Base-by-base conservation (phyloP, 495 filamentous ascomycete genomes). In the Cladorrhinum samala region DNA sequence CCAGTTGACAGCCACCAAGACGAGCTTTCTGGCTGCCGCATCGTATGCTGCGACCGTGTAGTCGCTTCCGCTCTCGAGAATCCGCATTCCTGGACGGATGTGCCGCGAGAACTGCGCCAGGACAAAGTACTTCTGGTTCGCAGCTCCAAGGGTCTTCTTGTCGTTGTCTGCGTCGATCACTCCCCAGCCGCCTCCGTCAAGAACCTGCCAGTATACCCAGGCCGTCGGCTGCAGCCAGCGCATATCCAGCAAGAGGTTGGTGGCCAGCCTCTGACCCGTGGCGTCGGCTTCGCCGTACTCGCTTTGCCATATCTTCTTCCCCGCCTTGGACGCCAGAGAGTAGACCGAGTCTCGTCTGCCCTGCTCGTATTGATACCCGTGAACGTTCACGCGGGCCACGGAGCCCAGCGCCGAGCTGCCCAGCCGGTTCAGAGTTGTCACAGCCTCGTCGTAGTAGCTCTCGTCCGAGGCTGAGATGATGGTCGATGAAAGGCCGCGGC, bases 171-270 rank as follows among this genome's bases (percentile, higher is more conserved):
- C 68, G 0, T 62, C 63, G 46, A 72, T 54, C 21, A 72, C 16
- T 0, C 69, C 68, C 69, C 69, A 72, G 0, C 69, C 68, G 17
- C 54, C 49, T 11, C 64, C 63, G 43, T 72, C 68, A 6, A 72
- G 27, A 11, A 59, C 66, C 47, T 72, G 69, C 68, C 69, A 72
- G 50, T 71, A 72, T 9, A 72, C 69, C 69, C 69, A 72, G 7
- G 64, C 69, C 4, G 66, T 72, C 9, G 68, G 68, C 41, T 52
- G 44, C n/a, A 72, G 56, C 68, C 66, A 72, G 13, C 56, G 52
- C 36, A 72, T 52, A 46, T 72, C 69, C 14, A 72, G 56, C 24
- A 72, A 46, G 37, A 72, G 49, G 41, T 72, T 71, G 21, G 55
- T 62, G 20, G 53, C 64, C 17, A 72, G 56, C 9, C 50, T 41